Base-by-base conservation (phyloP, 192 early-diverging fungal genomes). In the Backusella morwellensis region DNA sequence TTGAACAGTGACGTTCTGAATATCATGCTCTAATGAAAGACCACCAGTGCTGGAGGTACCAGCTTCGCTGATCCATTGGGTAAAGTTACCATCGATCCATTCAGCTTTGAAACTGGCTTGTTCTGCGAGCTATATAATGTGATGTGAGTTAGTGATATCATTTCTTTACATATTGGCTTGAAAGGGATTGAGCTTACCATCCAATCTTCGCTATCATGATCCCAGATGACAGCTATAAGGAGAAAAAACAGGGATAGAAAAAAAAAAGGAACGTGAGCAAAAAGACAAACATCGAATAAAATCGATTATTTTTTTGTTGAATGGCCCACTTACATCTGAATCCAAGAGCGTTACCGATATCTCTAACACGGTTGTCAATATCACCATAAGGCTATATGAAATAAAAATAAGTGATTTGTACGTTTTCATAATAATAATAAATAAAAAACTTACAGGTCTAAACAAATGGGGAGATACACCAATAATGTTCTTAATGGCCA, bases 361-460 rank as follows among this genome's bases (percentile, higher is more conserved):
- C 84, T 23, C 91, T 85, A 29, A 91, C 87, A 72, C 91, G 85
- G 50, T 91, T 85, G 77, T 92, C 91, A n/a, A 91, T 88, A 76
- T 91, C 90, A 72, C 91, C 91, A 72, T 87, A 91, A 21, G 91
- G 89, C 29, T 86, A 84, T 59, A n/a, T 29, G 17, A 7, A 75
- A 66, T 41, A 59, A 23, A 59, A 23, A n/a, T 38, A 19, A 40
- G 52, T 29, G 9, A 68, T 32, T 44, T 32, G 23, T 35, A 54
- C 21, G 1, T 8, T 59, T 59, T 59, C 8, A 59, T 66, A 63
- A 26, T 35, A 54, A 75, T 38, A 50, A 59, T 23, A 35, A 56
- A 67, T 29, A 47, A 41, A 41, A 34, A 35, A 29, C 4, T 32
- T 78, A 82, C 80, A 71, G 80, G 80, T 59, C 90, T 84, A 75